These are phyloP conservation scores for Pleurotus tuoliensis DNA, from an alignment of 768 basidiomycete species.

Conservation along the genomic window DNA sequence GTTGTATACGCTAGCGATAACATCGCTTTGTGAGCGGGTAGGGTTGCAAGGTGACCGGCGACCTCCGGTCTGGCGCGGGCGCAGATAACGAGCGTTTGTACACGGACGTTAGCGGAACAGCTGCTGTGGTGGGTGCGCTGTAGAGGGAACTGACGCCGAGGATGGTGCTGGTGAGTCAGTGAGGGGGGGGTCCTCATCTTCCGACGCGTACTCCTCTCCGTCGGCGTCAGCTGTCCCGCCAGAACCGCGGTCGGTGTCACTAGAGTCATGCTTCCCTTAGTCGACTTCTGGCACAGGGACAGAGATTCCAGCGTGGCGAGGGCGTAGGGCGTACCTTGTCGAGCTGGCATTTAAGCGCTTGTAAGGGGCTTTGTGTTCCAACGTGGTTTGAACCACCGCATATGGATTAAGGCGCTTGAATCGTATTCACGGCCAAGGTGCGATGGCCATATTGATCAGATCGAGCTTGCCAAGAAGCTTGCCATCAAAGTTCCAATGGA, in stretches of 20 bases:
- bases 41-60: not conserved
- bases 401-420: too few relatives aligned
- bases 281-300: not conserved
- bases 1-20: not conserved
- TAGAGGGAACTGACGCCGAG: not conserved
- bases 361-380: too few relatives aligned
- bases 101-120: slow-evolving; percentile 56
- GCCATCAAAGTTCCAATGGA: too few relatives aligned
- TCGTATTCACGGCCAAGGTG: too few relatives aligned
- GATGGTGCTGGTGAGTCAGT: not conserved
- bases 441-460: too few relatives aligned
- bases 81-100: slow-evolving; percentile 63
- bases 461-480: too few relatives aligned
- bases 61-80: slow-evolving; percentile 26
- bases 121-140: not conserved
- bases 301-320: not conserved
- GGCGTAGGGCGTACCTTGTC: not conserved
- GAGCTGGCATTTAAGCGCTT: too few relatives aligned
- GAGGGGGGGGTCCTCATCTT: slow-evolving; percentile 19
- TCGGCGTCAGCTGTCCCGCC: slow-evolving; percentile 5
- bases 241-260: slow-evolving; percentile 2
- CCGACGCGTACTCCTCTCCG: slow-evolving; percentile 1
- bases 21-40: not conserved
- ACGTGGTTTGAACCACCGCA: too few relatives aligned
- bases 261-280: not conserved